Base-by-base conservation (phyloP, 2,329 filamentous ascomycete genomes). In the Graphilbum fragrans region DNA sequence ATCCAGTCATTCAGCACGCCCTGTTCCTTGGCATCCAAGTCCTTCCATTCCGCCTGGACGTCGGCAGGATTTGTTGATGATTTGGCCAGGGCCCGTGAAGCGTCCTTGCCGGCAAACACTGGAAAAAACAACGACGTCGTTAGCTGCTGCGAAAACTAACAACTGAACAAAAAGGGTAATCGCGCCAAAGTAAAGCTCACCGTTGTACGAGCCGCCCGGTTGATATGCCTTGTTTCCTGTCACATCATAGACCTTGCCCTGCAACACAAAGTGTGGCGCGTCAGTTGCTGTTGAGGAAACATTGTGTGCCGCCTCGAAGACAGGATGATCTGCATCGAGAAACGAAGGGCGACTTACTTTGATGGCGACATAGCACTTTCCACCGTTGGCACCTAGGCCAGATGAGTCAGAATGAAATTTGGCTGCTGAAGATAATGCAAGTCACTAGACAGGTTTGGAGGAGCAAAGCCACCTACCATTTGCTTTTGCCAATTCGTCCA, bases 61-160 rank as follows among this genome's bases (percentile, higher is more conserved):
- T 96, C 88, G 53, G 92, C 86, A 5, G 72, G 61, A 59, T 94
- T 93, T 38, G 88, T 78, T 8, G 87, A 94, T 1, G 86, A 92
- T 59, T 80, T 80, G 11, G 79, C 92, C 2, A 98, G 74, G 7
- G 87, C 92, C 47, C 86, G 78, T n/a, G 92, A 96, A 21, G 92
- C 83, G 55, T 98, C 93, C 57, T 94, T 94, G 47, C 92, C 92
- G 3, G 86, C 84, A 57, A 98, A 98, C 18, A 95, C 92, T 98
- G 51, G 2, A 14, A 2, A 20, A 23, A 10, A 21, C 16, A 8
- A 11, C 21, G 23, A 14, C n/a, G 38, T 16, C 23, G 16, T 27
- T n/a, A 27, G n/a, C 10, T 25, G n/a, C 27, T 19, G 33, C 7
- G 22, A 17, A 25, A 4, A 9, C 1, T 17, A 31, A 36, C 27